phyloP scores from a whole-genome alignment of 2,329 filamentous ascomycete genomes.

The Leptodontidium sp. region DNA sequence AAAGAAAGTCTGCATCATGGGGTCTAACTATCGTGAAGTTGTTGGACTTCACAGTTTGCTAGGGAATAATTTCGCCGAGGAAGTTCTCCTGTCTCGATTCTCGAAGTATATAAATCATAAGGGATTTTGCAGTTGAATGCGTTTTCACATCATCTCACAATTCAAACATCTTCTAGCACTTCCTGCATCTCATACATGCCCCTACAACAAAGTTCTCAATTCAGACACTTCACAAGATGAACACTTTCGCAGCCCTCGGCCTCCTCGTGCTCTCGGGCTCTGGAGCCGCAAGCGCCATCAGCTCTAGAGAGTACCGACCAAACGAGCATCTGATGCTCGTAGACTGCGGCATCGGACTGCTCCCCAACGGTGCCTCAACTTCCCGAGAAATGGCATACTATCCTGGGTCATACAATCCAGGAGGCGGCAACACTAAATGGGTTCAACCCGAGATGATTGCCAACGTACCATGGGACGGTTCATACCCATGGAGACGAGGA shows the following conservation, averaged over 20 bases:
- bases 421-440: not conserved
- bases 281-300: not conserved
- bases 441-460: not conserved
- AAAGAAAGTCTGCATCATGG: not conserved
- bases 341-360: not conserved
- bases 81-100: not conserved
- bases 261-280: not conserved
- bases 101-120: not conserved
- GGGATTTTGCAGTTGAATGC: not conserved
- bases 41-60: not conserved
- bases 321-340: not conserved
- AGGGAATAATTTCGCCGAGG: not conserved
- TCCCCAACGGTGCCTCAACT: not conserved
- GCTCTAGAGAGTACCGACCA: not conserved
- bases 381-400: constrained; percentile 10
- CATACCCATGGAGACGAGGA: constrained; percentile 1
- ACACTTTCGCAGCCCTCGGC: not conserved
- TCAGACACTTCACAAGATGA: not conserved
- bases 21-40: not conserved
- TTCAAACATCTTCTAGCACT: too few species aligned
- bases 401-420: not conserved
- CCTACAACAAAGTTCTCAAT: too few species aligned
- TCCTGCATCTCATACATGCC: too few species aligned
- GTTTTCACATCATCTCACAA: not conserved
- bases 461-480: not conserved